Base-by-base conservation (phyloP, 2,329 filamentous ascomycete genomes). In the Sarocladium oryzae region DNA sequence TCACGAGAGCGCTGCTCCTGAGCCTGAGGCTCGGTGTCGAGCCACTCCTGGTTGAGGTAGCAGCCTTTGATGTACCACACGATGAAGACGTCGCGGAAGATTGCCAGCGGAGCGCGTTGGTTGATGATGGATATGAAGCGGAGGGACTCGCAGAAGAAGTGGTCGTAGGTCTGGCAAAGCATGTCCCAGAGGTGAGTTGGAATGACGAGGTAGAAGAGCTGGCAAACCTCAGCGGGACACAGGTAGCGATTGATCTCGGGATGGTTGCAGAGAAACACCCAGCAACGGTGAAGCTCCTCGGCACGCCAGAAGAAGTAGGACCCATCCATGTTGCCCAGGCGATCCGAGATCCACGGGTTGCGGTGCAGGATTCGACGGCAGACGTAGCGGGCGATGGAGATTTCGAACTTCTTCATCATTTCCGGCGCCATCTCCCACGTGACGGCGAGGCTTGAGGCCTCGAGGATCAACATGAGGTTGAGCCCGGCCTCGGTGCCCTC, bases 401-500 rank as follows among this genome's bases (percentile, higher is more conserved):
- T 20, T 10, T 46, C 50, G 7, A 64, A 49, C 16, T 58, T 62
- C 9, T 24, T 13, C 0, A 54, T 18, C n/a, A 62, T 60, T 2
- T 35, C 26, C 3, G 7, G 4, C 7, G 28, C 7, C 56, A 65
- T 58, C 15, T 24, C 30, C 16, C 52, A 57, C 8, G 51, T 30
- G 15, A 51, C 8, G 4, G 58, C 57, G 20, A 58, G 53, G 2
- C 32, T 30, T 2, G 57, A 37, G 3, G 59, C 51, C 13, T 38
- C 23, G n/a, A 57, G 26, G 13, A 65, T 48, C 16, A 60, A 53
- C 8, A 56, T 53, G 8, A 65, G 56, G 26, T 57, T 63, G 4
- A 63, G 28, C 0, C 54, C 54, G 2, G 33, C 33, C 33, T 64
- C 61, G 2, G 51, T 52, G 7, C 60, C 58, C 2, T 56, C 9